A percentile compares a stretch with the other conserved stretches of the same genome.
phyloP scores from a whole-genome alignment of 164 flowering plant genomes.

The Chimonanthus praecox region DNA sequence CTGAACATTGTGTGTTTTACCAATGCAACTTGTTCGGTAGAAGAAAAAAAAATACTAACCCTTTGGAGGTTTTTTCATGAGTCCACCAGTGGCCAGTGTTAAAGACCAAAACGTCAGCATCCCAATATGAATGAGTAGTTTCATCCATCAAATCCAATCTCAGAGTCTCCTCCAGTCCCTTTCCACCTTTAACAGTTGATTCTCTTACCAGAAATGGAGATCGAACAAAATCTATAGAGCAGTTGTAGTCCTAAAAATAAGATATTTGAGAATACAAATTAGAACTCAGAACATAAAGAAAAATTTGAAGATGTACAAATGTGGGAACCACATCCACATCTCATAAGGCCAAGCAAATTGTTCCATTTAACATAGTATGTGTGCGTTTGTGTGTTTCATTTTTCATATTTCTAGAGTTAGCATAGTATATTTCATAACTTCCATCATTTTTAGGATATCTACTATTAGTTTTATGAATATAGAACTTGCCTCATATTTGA shows the following conservation, averaged over 20 bases:
- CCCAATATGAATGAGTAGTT: constrained; percentile 48
- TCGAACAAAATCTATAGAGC: constrained; percentile 62
- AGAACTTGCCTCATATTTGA: constrained; percentile 66
- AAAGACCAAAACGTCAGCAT: constrained; percentile 68
- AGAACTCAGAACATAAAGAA: constrained; percentile 1
- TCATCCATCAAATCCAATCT: constrained; percentile 75
- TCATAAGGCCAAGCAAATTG: too few species aligned
- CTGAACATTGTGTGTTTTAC: too few species aligned
- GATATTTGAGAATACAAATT: background rate
- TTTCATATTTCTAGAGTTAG: too few species aligned
- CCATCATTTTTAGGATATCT: background rate
- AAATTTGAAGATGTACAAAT: too few species aligned
- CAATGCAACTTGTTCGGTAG: too few species aligned
- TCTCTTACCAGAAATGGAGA: constrained; percentile 73
- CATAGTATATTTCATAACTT: too few species aligned
- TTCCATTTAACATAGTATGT: too few species aligned
- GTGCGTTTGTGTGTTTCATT: too few species aligned
- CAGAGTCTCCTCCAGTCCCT: constrained; percentile 58
- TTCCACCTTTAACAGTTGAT: constrained; percentile 31
- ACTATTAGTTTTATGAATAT: background rate
- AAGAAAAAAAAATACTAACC: constrained; percentile 35
- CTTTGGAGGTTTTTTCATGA: constrained; percentile 84
- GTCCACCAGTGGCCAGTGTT: constrained; percentile 98
- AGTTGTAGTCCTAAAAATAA: constrained; percentile 59
- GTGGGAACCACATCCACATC: too few species aligned